Evolutionary conservation across 2,329 filamentous ascomycete species (phyloP), one percentile per base, ranked within the genome.

Genomic region (Colletotrichum costaricense): DNA sequence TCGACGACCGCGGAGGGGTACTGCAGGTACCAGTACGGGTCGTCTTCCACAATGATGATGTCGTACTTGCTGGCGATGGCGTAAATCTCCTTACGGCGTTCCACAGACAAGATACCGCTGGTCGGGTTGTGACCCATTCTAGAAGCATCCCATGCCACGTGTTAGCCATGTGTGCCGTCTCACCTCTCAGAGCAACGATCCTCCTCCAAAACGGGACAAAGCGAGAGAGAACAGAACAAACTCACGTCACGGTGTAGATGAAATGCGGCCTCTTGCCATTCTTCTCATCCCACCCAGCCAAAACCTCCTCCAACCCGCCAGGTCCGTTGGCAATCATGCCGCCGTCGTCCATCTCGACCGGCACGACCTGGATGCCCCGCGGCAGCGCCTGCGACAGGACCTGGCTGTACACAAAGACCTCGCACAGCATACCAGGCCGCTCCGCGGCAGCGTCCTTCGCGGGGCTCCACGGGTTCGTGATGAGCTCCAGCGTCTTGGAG

Each of bases 1-100:
- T 83, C 82, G 30, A 79, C 59, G 66, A 85, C 89, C 0, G 93
- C 92, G 0, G 93, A 93, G 0, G 95, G 94, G 82, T 91, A 98
- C 81, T 98, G 96, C 9, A 98, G 87, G 81, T 97, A 96, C 94
- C 95, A 98, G 85, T 98, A 98, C 6, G 96, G 96, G 75, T 98
- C 95, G 78, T 98, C 96, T 82, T 98, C 96, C 74, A 97, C 85
- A 76, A 98, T 98, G 78, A 98, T 90, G 75, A 98, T 89, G 81
- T 98, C 95, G 84, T 94, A 97, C 80, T 93, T 90, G 80, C 91
- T 91, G 83, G 94, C 97, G 16, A 98, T 81, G 22, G 88, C 90
- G 80, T 98, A 98, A 33, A 98, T 88, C 64, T 95, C 91, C 78
- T 90, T 93, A 68, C 94, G 90, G 54, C 96, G 91, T 78, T 92